Evolutionary conservation across 2,329 filamentous ascomycete species (phyloP), one percentile per base, ranked within the genome.

Genomic region (Colletotrichum musicola): DNA sequence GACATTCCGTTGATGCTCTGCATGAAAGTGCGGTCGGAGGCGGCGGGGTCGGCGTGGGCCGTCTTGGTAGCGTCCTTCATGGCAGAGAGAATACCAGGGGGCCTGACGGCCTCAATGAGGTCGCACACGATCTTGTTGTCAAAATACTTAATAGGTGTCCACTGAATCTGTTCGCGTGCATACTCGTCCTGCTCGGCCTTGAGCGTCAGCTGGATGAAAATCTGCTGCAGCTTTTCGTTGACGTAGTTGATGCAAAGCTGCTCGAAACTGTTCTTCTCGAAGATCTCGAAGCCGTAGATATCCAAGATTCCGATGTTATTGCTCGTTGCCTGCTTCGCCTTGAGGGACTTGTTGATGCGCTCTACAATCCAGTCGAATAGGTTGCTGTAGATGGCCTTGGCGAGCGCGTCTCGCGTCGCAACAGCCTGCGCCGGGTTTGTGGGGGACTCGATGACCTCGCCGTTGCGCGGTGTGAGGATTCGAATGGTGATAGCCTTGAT

Each of bases 171-270:
- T 80, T 99, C 96, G 56, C 93, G 87, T 16, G 92, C 94, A 76
- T 99, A 99, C 79, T 99, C 96, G 74, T 99, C 96, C 82, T 99
- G 96, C 79, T 99, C 96, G 0, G 96, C 92, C 84, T 97, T 97
- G 71, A 99, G 82, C 0, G 96, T 99, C 74, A 99, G 85, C 80
- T 99, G 96, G 74, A 99, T 99, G 78, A 99, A 99, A 75, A 99
- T 98, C 77, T 99, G 96, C 81, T 99, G 96, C 66, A 99, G 85
- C 81, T 99, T 99, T 82, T 99, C 96, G 81, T 99, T 99, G 77
- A 98, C 97, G 77, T 98, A 99, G 84, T 99, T 99, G 86, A 99
- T 99, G 82, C 96, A 99, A 7, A 99, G 89, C 81, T 99, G 96
- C 80, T 99, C 96, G 76, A 99, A 99, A 72, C 93, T 98, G 84